Evolutionary conservation across 2,329 filamentous ascomycete genomes (phyloP).

Genomic region (Graphilbum fragrans): DNA sequence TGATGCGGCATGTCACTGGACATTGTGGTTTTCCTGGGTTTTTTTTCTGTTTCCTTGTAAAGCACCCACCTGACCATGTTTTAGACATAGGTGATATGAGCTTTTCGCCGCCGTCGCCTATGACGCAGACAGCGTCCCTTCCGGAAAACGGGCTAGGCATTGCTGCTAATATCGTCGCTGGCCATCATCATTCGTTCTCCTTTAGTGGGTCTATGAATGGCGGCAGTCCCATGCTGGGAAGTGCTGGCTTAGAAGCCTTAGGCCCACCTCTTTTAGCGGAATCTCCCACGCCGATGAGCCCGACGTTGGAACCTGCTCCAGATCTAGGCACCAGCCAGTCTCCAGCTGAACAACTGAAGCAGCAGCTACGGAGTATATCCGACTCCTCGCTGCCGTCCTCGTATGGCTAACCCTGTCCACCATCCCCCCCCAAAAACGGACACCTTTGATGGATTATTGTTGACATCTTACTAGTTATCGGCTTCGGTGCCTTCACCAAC

Average conservation of each 20-base stretch:
- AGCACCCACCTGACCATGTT: neutral
- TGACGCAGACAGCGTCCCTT: constrained; percentile 6
- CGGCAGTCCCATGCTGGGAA: constrained; percentile 1
- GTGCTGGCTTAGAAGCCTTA: constrained; percentile 5
- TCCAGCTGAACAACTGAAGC: constrained; percentile 14
- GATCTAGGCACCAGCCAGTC: constrained; percentile 11
- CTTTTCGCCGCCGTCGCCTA: constrained; percentile 13
- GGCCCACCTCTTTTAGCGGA: constrained; percentile 10
- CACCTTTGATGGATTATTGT: no score
- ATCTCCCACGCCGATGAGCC: constrained; percentile 11
- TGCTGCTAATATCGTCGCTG: constrained; percentile 9
- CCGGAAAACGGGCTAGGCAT: constrained; percentile 8
- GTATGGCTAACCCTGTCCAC: neutral
- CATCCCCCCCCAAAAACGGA: no score
- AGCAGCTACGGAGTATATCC: constrained; percentile 15
- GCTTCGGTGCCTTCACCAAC: constrained; percentile 14
- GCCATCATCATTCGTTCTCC: constrained; percentile 8
- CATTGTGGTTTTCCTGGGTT: neutral
- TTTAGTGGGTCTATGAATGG: constrained; percentile 5
- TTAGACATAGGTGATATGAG: constrained; percentile 9
- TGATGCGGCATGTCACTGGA: neutral
- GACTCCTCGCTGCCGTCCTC: constrained; percentile 14
- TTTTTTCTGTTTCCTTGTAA: neutral
- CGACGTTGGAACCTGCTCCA: constrained; percentile 2
- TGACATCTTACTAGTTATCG: constrained; percentile 9